These are phyloP conservation scores for Glycine soja DNA, from an alignment of 306 rosid genomes.

Conservation along the genomic window DNA sequence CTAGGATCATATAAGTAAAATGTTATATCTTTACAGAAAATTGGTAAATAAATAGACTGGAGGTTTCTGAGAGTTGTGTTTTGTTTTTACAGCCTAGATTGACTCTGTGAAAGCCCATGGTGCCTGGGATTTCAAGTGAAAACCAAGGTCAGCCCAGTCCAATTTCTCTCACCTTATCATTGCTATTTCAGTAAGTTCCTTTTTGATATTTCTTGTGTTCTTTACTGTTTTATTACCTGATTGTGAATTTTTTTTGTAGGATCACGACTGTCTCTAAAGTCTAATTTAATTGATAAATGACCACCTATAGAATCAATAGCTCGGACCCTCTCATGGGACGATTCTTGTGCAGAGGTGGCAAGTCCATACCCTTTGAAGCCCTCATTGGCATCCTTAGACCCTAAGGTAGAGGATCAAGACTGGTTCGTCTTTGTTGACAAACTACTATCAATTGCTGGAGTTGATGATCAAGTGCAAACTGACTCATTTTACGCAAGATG, in stretches of 20 bases:
- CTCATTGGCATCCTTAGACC: slow-evolving; percentile 56
- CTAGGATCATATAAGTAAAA: slow-evolving; percentile 3
- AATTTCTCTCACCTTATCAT: slow-evolving; percentile 40
- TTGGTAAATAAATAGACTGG: slow-evolving; percentile 29
- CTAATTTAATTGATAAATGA: slow-evolving; percentile 94
- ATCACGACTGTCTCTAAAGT: slow-evolving; percentile 54
- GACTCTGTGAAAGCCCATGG: slow-evolving; percentile 57
- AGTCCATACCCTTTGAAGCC: slow-evolving; percentile 63
- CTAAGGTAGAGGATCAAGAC: slow-evolving; percentile 70
- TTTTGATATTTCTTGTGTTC: background rate
- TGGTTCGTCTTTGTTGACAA: slow-evolving; percentile 65
- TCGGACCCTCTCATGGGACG: slow-evolving; percentile 88
- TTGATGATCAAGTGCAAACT: slow-evolving; percentile 62
- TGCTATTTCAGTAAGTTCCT: slow-evolving; percentile 33
- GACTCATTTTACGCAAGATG: slow-evolving; percentile 65
- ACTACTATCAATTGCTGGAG: slow-evolving; percentile 73
- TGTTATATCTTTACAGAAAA: slow-evolving; percentile 24
- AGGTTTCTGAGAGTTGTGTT: slow-evolving; percentile 29
- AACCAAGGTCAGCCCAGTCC: slow-evolving; percentile 97
- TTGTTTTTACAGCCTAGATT: slow-evolving; percentile 59
- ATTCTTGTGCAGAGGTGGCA: slow-evolving; percentile 69
- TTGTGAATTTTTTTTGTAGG: slow-evolving; percentile 55
- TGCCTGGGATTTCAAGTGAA: slow-evolving; percentile 60
- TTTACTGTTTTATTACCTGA: slow-evolving; percentile 21
- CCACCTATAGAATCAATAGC: slow-evolving; percentile 95